Evolutionary conservation across 2,329 filamentous ascomycete genomes (phyloP), one percentile per base, ranked within the genome.

Genomic region (Nectriaceae sp.): DNA sequence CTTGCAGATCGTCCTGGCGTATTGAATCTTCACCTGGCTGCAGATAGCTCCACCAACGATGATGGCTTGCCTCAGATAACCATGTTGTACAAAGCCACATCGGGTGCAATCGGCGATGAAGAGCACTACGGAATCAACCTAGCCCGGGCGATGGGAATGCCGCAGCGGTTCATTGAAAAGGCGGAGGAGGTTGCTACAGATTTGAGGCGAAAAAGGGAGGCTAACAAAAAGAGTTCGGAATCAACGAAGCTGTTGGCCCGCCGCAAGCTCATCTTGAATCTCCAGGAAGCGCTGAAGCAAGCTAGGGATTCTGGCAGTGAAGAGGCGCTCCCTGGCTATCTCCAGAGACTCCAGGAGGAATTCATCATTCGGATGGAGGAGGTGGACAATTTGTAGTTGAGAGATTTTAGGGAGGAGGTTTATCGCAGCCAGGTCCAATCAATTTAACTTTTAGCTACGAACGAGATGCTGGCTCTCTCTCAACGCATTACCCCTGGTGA

Each of bases 11-110:
- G 89, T 11, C 83, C 81, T 15, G 91, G 91, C 0, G 90, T 97
- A 1, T 75, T 92, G 20, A 96, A 90, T 56, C 74, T 96, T 2
- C 91, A 97, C 63, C 79, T 97, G 2, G 79, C 83, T 1, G 88
- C 92, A 0, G 79, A 91, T 36, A 83, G 85, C 39, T 75, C 75
- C 0, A 62, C 63, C 2, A 67, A 72, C 1, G 70, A 79, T 3
- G 73, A 77, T 3, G 76, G 83, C 1, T 55, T 72, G 3, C 74
- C 75, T 1, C 83, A 80, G 29, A 88, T 96, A 72, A 89, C 80
- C 0, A 97, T 97, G 91, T 75, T 94, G 0, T 97, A 97, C 70
- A 92, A 85, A 54, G 80, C 97, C 31, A 77, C 82, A 1, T 79
- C 87, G 13, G 93, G 94, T 0, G 82, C 80, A 0, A 81, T 89